Conservation (phyloP, 257 asterid species). For the Solanum virginianum region DNA sequence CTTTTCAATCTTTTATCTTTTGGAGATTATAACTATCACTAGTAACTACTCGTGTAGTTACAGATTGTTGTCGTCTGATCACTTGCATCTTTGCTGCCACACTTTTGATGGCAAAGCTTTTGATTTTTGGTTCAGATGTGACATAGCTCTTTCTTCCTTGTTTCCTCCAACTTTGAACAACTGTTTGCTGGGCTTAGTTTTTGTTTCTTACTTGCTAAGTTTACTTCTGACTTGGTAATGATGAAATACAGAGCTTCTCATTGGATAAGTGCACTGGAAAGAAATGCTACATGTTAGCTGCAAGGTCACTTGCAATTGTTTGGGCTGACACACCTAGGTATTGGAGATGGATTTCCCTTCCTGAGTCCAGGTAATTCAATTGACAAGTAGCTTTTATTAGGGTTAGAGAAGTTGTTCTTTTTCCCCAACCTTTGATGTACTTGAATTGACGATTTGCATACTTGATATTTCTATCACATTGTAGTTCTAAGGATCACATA, state of each 20-base stretch:
- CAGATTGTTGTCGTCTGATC: not conserved
- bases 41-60: too few relatives aligned
- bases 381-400: not conserved
- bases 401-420: not conserved
- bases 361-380: conserved; percentile 45
- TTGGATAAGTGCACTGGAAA: conserved; percentile 60
- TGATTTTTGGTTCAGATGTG: not conserved
- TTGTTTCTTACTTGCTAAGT: not conserved
- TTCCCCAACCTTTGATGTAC: not conserved
- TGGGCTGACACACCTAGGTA: conserved; percentile 49
- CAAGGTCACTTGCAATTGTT: conserved; percentile 45
- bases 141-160: not conserved
- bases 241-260: conserved; percentile 46
- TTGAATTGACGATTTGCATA: not conserved
- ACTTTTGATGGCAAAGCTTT: not conserved
- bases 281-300: conserved; percentile 63
- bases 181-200: not conserved
- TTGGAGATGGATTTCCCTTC: conserved; percentile 48
- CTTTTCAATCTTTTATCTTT: not conserved
- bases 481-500: not conserved
- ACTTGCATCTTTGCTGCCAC: not conserved
- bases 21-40: not conserved
- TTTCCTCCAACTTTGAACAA: not conserved
- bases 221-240: conserved; percentile 6
- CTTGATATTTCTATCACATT: not conserved